A percentile compares a stretch with the other conserved stretches of the same genome.
Evolutionary conservation across 495 filamentous ascomycete genomes (phyloP).

Genomic region (Podospora appendiculata): DNA sequence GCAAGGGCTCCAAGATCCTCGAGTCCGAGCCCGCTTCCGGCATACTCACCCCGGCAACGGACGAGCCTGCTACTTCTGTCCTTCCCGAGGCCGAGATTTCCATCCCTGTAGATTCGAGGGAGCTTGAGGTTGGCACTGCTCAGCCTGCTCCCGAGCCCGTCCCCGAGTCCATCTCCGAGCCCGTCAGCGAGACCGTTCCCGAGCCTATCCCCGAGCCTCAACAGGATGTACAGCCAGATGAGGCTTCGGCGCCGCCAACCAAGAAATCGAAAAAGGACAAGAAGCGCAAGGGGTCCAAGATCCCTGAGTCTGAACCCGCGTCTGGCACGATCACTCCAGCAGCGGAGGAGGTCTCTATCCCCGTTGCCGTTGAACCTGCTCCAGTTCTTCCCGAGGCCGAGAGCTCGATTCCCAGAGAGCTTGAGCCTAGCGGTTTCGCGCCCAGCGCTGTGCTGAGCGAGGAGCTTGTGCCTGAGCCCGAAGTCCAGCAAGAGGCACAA

Average conservation of each 20-base stretch:
- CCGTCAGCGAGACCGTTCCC: too few relatives aligned
- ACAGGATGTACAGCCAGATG: neutral
- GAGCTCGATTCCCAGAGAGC: too few relatives aligned
- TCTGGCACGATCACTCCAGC: neutral
- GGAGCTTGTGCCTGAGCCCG: neutral
- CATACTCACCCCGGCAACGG: neutral
- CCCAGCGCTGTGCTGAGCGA: too few relatives aligned
- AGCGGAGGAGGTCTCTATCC: neutral
- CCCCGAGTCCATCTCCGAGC: too few relatives aligned
- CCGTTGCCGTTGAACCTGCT: neutral
- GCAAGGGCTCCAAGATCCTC: conserved; percentile 2
- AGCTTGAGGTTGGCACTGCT: too few relatives aligned
- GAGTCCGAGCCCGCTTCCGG: conserved; percentile 1
- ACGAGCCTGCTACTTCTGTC: neutral
- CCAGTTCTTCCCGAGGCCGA: too few relatives aligned
- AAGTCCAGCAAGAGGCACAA: neutral
- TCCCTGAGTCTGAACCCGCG: conserved; percentile 2
- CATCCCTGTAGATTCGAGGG: neutral
- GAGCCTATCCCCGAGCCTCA: neutral
- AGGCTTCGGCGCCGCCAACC: conserved; percentile 1
- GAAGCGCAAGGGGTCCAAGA: conserved; percentile 10
- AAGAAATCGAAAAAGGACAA: conserved; percentile 20
- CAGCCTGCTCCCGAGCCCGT: too few relatives aligned
- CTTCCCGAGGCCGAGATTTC: neutral
- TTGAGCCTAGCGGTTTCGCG: too few relatives aligned